Base-by-base conservation (phyloP, 768 basidiomycete genomes). In the Mycena sanguinolenta region DNA sequence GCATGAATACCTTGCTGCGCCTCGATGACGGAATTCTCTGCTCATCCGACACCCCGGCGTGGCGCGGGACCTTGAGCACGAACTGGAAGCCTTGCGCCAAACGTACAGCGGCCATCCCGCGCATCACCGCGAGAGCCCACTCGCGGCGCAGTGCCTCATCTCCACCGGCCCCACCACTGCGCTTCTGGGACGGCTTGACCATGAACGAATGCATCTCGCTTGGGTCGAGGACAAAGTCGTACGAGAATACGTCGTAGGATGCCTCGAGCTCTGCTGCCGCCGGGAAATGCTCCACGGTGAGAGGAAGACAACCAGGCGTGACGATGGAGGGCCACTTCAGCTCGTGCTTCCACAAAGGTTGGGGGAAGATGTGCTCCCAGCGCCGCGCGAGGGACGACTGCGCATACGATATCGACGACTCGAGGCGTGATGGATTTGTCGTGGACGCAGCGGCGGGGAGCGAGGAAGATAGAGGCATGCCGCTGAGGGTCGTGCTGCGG, bases 11-110 rank as follows among this genome's bases (percentile, higher is more conserved):
- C 74, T 90, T 89, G 23, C 85, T 79, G 63, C 90, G 84, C 34
- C 88, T 17, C 12, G 42, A 81, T 54, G 77, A 66, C 65, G 79
- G 68, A 61, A 79, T 77, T 25, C 84, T 27, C 42, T 76, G 39
- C 52, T 76, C 68, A 2, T 73, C 69, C 1, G 65, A 62, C 38
- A 55, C 71, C 5, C 65, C 74, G 34, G 75, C 74, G 59, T 79
- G 78, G 14, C 70, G 73, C 14, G 76, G 79, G 12, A 88, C 85
- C 27, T 86, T 85, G 21, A 96, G 82, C 25, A 98, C 90, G 75
- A 98, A 95, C 78, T 98, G 97, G 80, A 98, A 99, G 25, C 97
- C 97, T 79, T 98, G 96, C 16, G 94, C 91, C 16, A 99, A 86
- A 27, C 97, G 87, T 53, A 98, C 91, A 4, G 94, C 95, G 1